phyloP scores from a whole-genome alignment of 306 rosid genomes.

The Styphnolobium japonicum region DNA sequence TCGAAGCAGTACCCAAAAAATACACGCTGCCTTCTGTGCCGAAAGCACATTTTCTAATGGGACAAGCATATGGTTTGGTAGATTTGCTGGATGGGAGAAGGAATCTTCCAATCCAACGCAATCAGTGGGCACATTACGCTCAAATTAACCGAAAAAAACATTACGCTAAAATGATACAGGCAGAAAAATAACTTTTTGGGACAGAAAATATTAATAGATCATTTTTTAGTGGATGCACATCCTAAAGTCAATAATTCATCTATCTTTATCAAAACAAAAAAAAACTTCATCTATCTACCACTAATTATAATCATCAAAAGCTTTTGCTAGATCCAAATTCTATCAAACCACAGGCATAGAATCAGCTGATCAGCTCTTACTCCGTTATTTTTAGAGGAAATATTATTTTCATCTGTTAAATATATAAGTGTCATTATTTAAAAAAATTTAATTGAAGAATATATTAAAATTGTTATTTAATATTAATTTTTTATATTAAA shows the following conservation, averaged over 20 bases:
- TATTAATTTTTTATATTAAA: too few relatives aligned
- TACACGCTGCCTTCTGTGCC: not conserved
- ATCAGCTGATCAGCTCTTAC: too few relatives aligned
- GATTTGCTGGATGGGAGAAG: not conserved
- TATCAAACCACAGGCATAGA: not conserved
- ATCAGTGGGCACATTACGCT: not conserved
- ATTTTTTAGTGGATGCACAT: not conserved
- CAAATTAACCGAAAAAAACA: too few relatives aligned
- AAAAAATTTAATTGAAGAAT: too few relatives aligned
- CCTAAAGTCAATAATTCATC: not conserved
- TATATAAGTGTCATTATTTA: too few relatives aligned
- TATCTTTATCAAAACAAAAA: too few relatives aligned
- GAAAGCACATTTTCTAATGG: not conserved
- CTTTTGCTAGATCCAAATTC: not conserved
- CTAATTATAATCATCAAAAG: not conserved
- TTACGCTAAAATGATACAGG: not conserved
- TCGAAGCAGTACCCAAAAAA: not conserved
- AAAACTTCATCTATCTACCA: not conserved
- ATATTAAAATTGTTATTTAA: too few relatives aligned
- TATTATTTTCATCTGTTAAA: too few relatives aligned
- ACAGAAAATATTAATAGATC: not conserved
- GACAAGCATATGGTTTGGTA: not conserved
- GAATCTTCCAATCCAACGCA: not conserved
- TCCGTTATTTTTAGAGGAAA: too few relatives aligned
- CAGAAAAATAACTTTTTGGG: not conserved